Evolutionary conservation across 257 asterid genomes (phyloP).

Genomic region (Scutellaria minor): DNA sequence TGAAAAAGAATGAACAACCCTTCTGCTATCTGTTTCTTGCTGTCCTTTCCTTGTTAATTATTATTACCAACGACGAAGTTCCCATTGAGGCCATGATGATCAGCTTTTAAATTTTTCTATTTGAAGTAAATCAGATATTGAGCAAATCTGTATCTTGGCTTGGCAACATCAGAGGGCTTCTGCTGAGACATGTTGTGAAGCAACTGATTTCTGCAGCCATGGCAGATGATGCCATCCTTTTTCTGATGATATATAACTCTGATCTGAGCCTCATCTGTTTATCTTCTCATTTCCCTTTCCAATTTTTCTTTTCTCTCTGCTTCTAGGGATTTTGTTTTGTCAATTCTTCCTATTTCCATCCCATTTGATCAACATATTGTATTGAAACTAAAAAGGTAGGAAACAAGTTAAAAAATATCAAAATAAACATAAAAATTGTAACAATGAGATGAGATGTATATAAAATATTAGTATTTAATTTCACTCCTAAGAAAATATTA

Average conservation of each 20-base stretch:
- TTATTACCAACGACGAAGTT: too few relatives aligned
- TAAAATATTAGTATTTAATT: too few relatives aligned
- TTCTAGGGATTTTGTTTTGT: too few relatives aligned
- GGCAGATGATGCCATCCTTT: conserved; percentile 33
- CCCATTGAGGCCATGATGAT: conserved; percentile 39
- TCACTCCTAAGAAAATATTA: too few relatives aligned
- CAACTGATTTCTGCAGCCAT: conserved; percentile 46
- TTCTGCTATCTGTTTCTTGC: background rate
- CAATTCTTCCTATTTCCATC: too few relatives aligned
- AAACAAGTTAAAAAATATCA: too few relatives aligned
- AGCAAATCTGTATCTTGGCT: conserved; percentile 40
- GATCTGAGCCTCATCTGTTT: conserved; percentile 39
- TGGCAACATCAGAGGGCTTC: conserved; percentile 37
- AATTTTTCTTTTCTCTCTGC: too few relatives aligned
- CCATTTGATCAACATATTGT: too few relatives aligned
- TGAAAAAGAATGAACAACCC: conserved; percentile 1
- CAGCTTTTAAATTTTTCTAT: background rate
- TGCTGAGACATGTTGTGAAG: background rate
- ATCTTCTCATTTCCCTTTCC: background rate
- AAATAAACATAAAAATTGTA: too few relatives aligned
- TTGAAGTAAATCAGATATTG: conserved; percentile 11
- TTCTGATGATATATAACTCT: conserved; percentile 15
- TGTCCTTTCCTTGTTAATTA: background rate
- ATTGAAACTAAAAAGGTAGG: too few relatives aligned
- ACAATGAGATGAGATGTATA: too few relatives aligned